Conservation (phyloP, 495 filamentous ascomycete genomes). For the Evansstolkia leycettana region DNA sequence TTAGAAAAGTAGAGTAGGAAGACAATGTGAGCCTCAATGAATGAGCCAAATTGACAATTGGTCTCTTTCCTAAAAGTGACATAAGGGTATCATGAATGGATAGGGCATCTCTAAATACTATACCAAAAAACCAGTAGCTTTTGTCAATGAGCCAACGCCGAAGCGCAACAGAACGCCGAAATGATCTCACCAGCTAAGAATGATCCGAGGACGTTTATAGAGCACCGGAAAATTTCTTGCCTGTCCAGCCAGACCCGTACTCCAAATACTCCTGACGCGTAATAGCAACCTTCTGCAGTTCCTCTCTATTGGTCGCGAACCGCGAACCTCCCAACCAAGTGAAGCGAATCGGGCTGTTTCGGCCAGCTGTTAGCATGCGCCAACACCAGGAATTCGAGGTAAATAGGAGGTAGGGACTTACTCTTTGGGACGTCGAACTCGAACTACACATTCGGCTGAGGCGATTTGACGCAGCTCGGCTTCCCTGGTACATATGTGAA, state of each 20-base stretch:
- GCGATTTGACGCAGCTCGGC: slow-evolving; percentile 62
- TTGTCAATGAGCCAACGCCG: no score
- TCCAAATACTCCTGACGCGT: slow-evolving; percentile 87
- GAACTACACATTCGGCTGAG: slow-evolving; percentile 64
- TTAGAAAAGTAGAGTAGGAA: no score
- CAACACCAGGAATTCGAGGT: neutral
- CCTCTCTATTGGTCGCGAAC: slow-evolving; percentile 54
- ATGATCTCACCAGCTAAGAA: no score
- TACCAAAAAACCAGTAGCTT: no score
- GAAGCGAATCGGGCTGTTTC: slow-evolving; percentile 53
- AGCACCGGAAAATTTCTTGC: slow-evolving; percentile 52
- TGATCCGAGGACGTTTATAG: slow-evolving; percentile 8
- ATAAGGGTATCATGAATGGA: no score
- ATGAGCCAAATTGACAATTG: no score
- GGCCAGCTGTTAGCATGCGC: slow-evolving; percentile 5
- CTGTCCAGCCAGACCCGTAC: slow-evolving; percentile 65
- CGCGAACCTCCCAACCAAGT: slow-evolving; percentile 77
- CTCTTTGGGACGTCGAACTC: slow-evolving; percentile 58
- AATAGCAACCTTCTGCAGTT: slow-evolving; percentile 50
- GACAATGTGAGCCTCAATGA: no score
- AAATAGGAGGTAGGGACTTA: slow-evolving; percentile 15
- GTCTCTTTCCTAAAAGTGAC: no score
- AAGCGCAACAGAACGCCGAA: neutral
- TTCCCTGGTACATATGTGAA: slow-evolving; percentile 27
- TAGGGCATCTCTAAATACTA: no score